Evolutionary conservation across 192 early-diverging fungal species (phyloP).

Genomic region (Coemansia sp.): DNA sequence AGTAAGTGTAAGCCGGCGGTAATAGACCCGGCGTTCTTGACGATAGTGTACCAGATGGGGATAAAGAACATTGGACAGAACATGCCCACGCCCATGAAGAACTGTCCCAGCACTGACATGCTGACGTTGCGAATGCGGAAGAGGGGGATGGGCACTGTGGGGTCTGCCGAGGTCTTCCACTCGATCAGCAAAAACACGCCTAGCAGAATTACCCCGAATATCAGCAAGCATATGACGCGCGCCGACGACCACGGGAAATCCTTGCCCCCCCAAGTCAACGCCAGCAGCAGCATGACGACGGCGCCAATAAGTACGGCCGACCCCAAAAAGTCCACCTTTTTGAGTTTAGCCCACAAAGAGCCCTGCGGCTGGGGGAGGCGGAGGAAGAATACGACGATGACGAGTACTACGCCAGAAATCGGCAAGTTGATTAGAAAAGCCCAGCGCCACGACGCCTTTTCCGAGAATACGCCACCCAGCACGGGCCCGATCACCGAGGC

Average conservation of each 20-base stretch:
- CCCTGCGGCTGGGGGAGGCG: slow-evolving; percentile 48
- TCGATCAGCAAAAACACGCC: slow-evolving; percentile 58
- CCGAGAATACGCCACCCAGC: slow-evolving; percentile 68
- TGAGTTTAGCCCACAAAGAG: slow-evolving; percentile 57
- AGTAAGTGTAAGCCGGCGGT: slow-evolving; percentile 64
- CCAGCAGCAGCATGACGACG: slow-evolving; percentile 61
- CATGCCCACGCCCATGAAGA: slow-evolving; percentile 62
- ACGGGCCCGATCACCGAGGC: slow-evolving; percentile 69
- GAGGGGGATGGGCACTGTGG: slow-evolving; percentile 57
- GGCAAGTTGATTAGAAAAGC: slow-evolving; percentile 62
- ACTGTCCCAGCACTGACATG: slow-evolving; percentile 50
- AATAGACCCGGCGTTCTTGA: slow-evolving; percentile 59
- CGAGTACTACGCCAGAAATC: slow-evolving; percentile 33
- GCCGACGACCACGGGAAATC: slow-evolving; percentile 62
- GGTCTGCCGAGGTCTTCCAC: slow-evolving; percentile 60
- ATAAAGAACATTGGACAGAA: slow-evolving; percentile 63
- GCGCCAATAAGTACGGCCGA: slow-evolving; percentile 55
- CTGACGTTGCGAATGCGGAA: slow-evolving; percentile 63
- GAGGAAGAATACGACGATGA: slow-evolving; percentile 57
- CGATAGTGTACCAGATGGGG: slow-evolving; percentile 66
- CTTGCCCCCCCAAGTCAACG: slow-evolving; percentile 65
- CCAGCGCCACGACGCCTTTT: slow-evolving; percentile 72
- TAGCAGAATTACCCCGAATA: slow-evolving; percentile 51
- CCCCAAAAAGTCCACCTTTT: slow-evolving; percentile 64
- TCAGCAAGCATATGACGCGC: slow-evolving; percentile 60